Evolutionary conservation across 306 rosid species (phyloP), one percentile per base, ranked within the genome.

Genomic region (Dryas drummondii): DNA sequence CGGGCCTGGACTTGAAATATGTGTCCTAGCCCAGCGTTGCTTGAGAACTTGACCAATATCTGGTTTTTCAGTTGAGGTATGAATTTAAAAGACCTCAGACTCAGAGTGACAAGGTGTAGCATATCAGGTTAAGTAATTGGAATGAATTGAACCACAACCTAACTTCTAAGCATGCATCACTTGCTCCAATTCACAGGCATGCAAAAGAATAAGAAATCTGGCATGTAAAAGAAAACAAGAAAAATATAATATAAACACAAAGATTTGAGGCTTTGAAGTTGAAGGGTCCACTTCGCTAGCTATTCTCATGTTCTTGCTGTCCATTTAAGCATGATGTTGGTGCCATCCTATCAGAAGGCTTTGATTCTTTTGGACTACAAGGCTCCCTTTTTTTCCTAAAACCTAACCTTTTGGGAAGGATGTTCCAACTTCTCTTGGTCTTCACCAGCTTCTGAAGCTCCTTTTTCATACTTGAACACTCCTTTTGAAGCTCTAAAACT

Each of bases 401-500:
- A 40, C 97, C 91, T 63, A 93, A 78, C 54, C 79, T 76, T 73
- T 71, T 88, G 50, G 93, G 90, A 71, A 91, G 81, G 84, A 89
- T 74, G 76, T 79, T 90, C 98, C 97, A 87, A 82, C 87, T 78
- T 86, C 64, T 90, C 86, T 90, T 90, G 52, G 83, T 72, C 79
- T 86, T 93, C 26, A 62, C 74, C 47, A 93, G 57, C 85, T 86
- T 91, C 73, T 84, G 83, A 44, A 93, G 89, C 80, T 93, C 96
- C 52, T 42, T 86, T 70, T 85, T 90, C 69, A 93, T 86, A 74
- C 75, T 75, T 52, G 92, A 80, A 76, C 98, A 90, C 54, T 93
- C 98, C 78, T 83, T 90, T 79, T 87, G 93, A 52, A 93, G 84
- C 86, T 89, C 90, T 50, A 79, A 86, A 26, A 93, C 88, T 10